Percentiles rank a stretch among this genome's conserved stretches.
phyloP scores from a whole-genome alignment of 768 basidiomycete genomes.

The Tylopilus plumbeoviolaceoides region DNA sequence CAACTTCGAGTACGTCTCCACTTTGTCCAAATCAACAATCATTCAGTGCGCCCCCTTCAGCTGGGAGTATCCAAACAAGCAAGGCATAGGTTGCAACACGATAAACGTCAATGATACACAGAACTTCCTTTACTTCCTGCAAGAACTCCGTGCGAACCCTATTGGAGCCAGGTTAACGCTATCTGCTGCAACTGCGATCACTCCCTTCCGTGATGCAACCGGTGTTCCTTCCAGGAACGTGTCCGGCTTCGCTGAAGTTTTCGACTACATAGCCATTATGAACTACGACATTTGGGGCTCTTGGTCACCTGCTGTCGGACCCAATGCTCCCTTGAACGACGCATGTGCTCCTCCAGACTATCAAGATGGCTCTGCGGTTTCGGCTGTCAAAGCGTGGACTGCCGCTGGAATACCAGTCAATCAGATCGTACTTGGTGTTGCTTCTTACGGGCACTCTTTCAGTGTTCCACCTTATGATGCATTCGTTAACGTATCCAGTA shows the following conservation, averaged over 20 bases:
- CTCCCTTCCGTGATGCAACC: conserved; percentile 57
- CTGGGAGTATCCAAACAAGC: conserved; percentile 79
- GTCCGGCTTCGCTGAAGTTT: conserved; percentile 61
- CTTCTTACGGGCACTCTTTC: conserved; percentile 80
- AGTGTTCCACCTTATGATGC: conserved; percentile 37
- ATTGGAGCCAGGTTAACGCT: conserved; percentile 55
- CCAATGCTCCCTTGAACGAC: conserved; percentile 80
- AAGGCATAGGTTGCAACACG: conserved; percentile 69
- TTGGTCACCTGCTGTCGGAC: conserved; percentile 55
- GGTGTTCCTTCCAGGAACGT: conserved; percentile 66
- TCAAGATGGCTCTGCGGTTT: conserved; percentile 69
- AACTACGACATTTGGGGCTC: conserved; percentile 60
- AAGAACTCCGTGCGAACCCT: conserved; percentile 55
- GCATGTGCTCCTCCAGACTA: conserved; percentile 57
- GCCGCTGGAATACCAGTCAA: conserved; percentile 65
- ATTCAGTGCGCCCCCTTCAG: conserved; percentile 36
- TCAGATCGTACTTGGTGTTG: conserved; percentile 77
- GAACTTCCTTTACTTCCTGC: conserved; percentile 77
- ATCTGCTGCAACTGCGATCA: conserved; percentile 63
- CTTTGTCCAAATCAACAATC: neutral
- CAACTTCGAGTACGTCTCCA: conserved; percentile 28
- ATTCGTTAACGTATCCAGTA: conserved; percentile 30
- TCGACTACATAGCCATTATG: conserved; percentile 67
- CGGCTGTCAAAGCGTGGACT: conserved; percentile 69
- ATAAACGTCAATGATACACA: conserved; percentile 54